These are phyloP conservation scores for Saccharomycopsis hybrid DNA, from an alignment of 1,139 yeast species.

Conservation along the genomic window DNA sequence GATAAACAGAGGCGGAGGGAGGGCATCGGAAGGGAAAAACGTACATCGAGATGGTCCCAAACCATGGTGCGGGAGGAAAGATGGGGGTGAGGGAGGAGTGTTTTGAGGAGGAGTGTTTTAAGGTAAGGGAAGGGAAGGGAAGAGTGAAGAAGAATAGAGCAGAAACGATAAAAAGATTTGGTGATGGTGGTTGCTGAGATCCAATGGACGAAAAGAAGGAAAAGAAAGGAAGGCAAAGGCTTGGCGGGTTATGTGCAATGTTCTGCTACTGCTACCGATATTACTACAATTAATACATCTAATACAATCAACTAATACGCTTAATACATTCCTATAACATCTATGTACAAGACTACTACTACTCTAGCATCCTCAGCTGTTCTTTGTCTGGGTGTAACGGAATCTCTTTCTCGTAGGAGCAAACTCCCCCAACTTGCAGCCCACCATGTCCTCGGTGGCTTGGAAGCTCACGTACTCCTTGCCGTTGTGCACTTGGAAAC, in stretches of 20 bases:
- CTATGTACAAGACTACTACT: too few species aligned
- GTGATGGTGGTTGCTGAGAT: too few species aligned
- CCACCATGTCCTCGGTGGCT: constrained; percentile 93
- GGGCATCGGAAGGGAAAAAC: background rate
- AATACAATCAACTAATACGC: too few species aligned
- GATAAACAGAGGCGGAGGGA: background rate
- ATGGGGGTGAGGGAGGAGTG: background rate
- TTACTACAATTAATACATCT: too few species aligned
- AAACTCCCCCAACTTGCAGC: constrained; percentile 92
- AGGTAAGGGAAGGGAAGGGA: background rate
- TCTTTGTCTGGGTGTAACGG: constrained; percentile 42
- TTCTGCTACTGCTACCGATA: too few species aligned
- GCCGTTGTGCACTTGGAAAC: constrained; percentile 94
- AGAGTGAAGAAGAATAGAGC: background rate
- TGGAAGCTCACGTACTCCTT: constrained; percentile 87
- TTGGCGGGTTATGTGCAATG: too few species aligned
- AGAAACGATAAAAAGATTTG: background rate
- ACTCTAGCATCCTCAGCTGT: background rate
- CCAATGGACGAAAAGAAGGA: too few species aligned
- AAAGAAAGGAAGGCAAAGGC: too few species aligned
- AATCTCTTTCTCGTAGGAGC: constrained; percentile 89
- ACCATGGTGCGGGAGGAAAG: constrained; percentile 24
- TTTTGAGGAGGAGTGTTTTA: background rate
- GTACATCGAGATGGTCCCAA: constrained; percentile 30
- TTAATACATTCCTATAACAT: too few species aligned